Conservation (phyloP, 2,329 filamentous ascomycete species). For the Fusarium coicis region DNA sequence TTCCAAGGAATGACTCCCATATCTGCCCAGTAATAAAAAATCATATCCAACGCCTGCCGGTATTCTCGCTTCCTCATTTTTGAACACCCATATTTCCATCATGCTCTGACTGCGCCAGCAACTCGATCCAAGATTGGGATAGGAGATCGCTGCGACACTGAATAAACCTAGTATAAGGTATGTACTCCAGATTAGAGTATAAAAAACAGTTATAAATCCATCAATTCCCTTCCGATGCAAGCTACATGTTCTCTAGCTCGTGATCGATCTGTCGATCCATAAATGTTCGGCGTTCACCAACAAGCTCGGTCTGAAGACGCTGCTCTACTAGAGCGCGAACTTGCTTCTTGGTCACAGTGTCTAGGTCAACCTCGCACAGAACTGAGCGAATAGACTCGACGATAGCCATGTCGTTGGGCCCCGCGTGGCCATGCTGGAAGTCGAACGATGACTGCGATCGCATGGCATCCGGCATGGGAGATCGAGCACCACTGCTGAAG, state of each 20-base stretch:
- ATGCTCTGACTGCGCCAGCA: constrained; percentile 18
- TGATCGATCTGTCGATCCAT: constrained; percentile 93
- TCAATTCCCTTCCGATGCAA: not conserved
- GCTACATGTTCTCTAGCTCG: constrained; percentile 92
- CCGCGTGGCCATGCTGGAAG: constrained; percentile 68
- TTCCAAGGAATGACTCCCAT: constrained; percentile 41
- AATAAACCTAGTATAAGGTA: constrained; percentile 35
- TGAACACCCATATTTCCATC: constrained; percentile 26
- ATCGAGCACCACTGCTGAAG: constrained; percentile 58
- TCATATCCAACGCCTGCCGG: constrained; percentile 35
- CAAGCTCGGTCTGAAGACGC: constrained; percentile 87
- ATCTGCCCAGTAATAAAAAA: constrained; percentile 31
- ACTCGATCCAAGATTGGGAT: constrained; percentile 11
- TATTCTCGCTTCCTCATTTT: constrained; percentile 40
- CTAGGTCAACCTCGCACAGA: constrained; percentile 88
- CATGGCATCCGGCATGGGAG: constrained; percentile 59
- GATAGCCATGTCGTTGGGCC: constrained; percentile 83
- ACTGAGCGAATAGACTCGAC: constrained; percentile 86
- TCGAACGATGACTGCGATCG: constrained; percentile 67
- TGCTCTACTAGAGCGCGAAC: constrained; percentile 91
- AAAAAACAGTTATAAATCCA: constrained; percentile 17
- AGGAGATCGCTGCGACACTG: constrained; percentile 13
- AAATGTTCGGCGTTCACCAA: constrained; percentile 86
- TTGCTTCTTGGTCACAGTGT: constrained; percentile 99
- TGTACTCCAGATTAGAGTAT: constrained; percentile 38